Percentiles rank a stretch among this genome's conserved stretches.
phyloP scores from a whole-genome alignment of 2,329 filamentous ascomycete species.

The Hypoxylon sp. region DNA sequence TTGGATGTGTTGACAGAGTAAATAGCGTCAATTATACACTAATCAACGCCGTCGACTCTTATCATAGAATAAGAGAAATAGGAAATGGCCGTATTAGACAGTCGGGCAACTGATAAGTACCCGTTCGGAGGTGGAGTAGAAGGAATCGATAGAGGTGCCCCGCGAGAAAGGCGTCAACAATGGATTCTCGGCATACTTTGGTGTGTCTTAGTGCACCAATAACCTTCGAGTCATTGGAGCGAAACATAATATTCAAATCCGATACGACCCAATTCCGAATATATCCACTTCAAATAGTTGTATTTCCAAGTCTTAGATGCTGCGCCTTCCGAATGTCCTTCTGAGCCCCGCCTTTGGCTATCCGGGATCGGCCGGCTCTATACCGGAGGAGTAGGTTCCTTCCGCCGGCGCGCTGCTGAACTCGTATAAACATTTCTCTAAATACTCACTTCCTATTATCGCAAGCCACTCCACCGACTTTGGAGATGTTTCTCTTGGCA shows the following conservation, averaged over 20 bases:
- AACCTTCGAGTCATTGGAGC: too few relatives aligned
- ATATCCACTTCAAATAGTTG: background rate
- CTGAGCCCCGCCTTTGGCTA: slow-evolving; percentile 29
- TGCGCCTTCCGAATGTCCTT: background rate
- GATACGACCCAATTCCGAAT: background rate
- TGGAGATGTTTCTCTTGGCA: too few relatives aligned
- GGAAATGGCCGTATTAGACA: background rate
- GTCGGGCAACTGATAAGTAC: slow-evolving; percentile 8
- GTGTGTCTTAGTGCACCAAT: too few relatives aligned
- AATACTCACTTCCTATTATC: background rate
- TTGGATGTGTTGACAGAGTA: background rate
- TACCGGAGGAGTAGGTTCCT: slow-evolving; percentile 16
- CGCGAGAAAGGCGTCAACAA: slow-evolving; percentile 17
- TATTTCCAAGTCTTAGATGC: background rate
- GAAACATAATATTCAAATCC: background rate
- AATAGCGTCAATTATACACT: background rate
- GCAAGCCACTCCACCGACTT: background rate
- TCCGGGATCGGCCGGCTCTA: slow-evolving; percentile 33
- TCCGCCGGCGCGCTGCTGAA: slow-evolving; percentile 23
- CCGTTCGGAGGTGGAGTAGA: slow-evolving; percentile 27
- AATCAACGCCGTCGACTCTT: background rate
- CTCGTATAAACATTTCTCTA: background rate
- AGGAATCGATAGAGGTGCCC: slow-evolving; percentile 11
- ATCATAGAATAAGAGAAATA: slow-evolving; percentile 8
- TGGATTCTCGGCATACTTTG: too few relatives aligned